These are phyloP conservation scores for Funneliformis caledonium DNA, from an alignment of 371 early-diverging fungal species.

Conservation along the genomic window DNA sequence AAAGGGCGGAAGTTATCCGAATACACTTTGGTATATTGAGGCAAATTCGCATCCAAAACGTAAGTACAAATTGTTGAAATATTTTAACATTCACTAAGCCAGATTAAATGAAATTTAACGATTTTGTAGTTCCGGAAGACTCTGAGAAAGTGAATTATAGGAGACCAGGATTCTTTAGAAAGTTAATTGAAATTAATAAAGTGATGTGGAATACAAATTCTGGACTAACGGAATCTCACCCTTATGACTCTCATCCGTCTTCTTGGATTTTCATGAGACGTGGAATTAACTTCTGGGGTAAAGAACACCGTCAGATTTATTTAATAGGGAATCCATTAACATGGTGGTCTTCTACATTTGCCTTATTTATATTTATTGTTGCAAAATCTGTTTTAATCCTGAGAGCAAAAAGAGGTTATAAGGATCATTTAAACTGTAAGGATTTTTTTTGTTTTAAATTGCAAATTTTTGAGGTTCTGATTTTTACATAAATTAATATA, in stretches of 20 bases:
- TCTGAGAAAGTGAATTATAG: conserved; percentile 55
- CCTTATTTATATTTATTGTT: conserved; percentile 64
- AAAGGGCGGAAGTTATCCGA: conserved; percentile 63
- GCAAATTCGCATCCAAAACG: conserved; percentile 53
- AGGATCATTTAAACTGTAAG: conserved; percentile 62
- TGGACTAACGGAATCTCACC: conserved; percentile 86
- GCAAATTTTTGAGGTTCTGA: not conserved
- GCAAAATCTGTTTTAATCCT: conserved; percentile 67
- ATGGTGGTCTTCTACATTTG: conserved; percentile 83
- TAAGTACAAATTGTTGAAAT: conserved; percentile 44
- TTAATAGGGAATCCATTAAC: conserved; percentile 96
- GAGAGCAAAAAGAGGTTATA: conserved; percentile 74
- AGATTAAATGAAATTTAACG: not conserved
- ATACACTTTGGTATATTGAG: conserved; percentile 71
- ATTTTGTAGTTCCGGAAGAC: conserved; percentile 54
- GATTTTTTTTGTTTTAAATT: conserved; percentile 28
- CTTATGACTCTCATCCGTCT: conserved; percentile 82
- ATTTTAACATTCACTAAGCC: not conserved
- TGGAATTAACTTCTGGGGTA: conserved; percentile 92
- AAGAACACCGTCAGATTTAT: conserved; percentile 75
- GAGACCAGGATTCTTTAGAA: conserved; percentile 72
- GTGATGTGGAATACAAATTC: conserved; percentile 91
- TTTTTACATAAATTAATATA: not conserved
- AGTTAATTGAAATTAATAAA: conserved; percentile 86
- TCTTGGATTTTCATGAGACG: conserved; percentile 86